Percentiles rank a stretch among this genome's conserved stretches.
phyloP scores from a whole-genome alignment of 495 filamentous ascomycete genomes.

The Penicillium verhagenii region DNA sequence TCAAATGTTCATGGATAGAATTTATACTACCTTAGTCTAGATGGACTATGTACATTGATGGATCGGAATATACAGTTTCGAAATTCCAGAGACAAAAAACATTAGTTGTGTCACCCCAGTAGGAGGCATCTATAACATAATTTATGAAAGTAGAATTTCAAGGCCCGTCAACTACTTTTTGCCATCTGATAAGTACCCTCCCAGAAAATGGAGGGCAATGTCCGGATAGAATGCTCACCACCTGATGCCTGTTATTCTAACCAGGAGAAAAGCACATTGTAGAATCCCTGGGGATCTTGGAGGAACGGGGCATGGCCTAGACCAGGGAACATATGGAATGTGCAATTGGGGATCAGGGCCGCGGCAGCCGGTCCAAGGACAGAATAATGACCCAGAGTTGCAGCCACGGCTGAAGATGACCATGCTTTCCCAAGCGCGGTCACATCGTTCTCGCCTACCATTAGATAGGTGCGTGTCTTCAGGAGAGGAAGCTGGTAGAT shows the following conservation, averaged over 20 bases:
- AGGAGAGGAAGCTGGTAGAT: neutral
- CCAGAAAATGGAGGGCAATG: neutral
- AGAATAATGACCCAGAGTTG: constrained; percentile 8
- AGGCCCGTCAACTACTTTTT: neutral
- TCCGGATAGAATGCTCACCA: neutral
- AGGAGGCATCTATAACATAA: no score
- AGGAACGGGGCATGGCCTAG: constrained; percentile 20
- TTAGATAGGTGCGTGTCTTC: constrained; percentile 9
- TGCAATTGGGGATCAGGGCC: constrained; percentile 13
- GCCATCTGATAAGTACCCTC: neutral
- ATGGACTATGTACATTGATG: no score
- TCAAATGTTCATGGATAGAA: no score
- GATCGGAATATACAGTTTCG: no score
- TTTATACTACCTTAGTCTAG: no score
- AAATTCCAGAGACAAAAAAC: no score
- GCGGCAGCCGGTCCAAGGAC: constrained; percentile 15
- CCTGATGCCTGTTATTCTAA: neutral
- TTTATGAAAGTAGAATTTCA: no score
- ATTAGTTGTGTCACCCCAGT: no score
- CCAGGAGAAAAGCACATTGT: constrained; percentile 9
- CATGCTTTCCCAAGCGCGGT: constrained; percentile 10
- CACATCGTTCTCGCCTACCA: constrained; percentile 10
- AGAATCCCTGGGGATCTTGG: constrained; percentile 13
- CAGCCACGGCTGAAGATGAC: constrained; percentile 8
- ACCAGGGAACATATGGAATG: constrained; percentile 17